Evolutionary conservation across 2,329 filamentous ascomycete species (phyloP), one percentile per base, ranked within the genome.

Genomic region (Fusarium keratoplasticum): DNA sequence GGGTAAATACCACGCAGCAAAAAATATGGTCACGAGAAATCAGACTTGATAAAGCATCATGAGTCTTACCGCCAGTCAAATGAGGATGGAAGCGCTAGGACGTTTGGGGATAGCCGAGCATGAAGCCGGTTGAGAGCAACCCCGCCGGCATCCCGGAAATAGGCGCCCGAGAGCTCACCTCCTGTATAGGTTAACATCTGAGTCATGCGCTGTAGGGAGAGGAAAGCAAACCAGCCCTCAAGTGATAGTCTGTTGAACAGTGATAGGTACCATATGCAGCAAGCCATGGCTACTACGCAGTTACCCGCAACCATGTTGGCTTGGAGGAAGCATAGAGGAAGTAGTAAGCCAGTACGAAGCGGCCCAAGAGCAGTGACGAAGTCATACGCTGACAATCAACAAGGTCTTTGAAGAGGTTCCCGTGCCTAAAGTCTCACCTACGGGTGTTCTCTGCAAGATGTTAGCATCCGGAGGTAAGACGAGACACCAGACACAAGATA

Each of bases 251-350:
- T 52, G 18, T 31, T 20, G 18, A 29, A 52, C 4, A 29, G 47
- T 20, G 25, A 52, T 13, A 52, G 10, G 25, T 31, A 52, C 11
- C 6, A 52, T 29, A 31, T 13, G 27, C 18, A 52, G 11, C 47
- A 31, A 52, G 47, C 47, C 47, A 57, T 57, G 31, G 13, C 10
- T 5, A 27, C 54, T 57, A 6, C 20, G 31, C 33, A 22, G 16
- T 29, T 57, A 1, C 57, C 69, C 16, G 16, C 40, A 10, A 80
- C 79, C 4, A 83, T 83, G 82, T 71, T 74, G 55, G 82, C 80
- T 1, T 83, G 82, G 82, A 77, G 80, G 42, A 82, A 82, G 66
- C 79, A 82, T 57, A 76, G 70, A 62, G 82, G 81, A 50, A 79
- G 75, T 33, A 75, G 75, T 2, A 70, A 67, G 6, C 71, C 71